Evolutionary conservation across 2,329 filamentous ascomycete genomes (phyloP), one percentile per base, ranked within the genome.

Genomic region (Penicillium griseofulvum): DNA sequence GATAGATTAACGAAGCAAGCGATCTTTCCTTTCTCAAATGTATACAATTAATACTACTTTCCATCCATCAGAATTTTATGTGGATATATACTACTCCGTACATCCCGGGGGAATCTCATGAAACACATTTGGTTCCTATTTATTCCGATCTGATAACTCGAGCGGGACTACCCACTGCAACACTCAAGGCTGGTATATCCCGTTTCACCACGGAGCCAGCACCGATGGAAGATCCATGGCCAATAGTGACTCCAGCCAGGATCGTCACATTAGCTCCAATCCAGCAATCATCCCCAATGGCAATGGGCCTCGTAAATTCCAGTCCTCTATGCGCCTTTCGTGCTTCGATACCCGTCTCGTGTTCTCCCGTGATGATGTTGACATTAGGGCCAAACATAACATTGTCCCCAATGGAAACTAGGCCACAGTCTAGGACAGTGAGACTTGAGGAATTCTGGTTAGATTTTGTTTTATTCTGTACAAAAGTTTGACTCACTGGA

Each of bases 321-420:
- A 80, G 66, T 38, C 37, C 37, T 42, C 76, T 70, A 3, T 76
- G 49, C 8, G 56, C 73, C 11, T 75, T 64, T 10, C 78, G 71
- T 24, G 68, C 74, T 48, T 74, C 69, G 4, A 82, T 76, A 28
- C 77, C 76, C 0, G 72, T 73, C 57, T 80, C 76, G 56, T 83
- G 80, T 17, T 78, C 80, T 0, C 79, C 80, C 0, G 77, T 73
- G 42, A 79, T 78, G 28, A 83, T 79, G 51, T 66, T 72, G 5
- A 81, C 79, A 45, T 78, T 77, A 0, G 79, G 79, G 0, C 80
- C 80, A 44, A 81, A 71, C 71, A 81, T 77, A 22, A 78, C 76
- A 2, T 78, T 65, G 11, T 81, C 72, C 5, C 80, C 80, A 36
- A 82, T 80, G 0, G 73, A 78, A 5, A 83, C 78, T 0, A 81